Percentiles rank a stretch among this genome's conserved stretches.
These are phyloP conservation scores for Candida endomychidarum DNA, from an alignment of 805 yeast genomes.

Conservation along the genomic window DNA sequence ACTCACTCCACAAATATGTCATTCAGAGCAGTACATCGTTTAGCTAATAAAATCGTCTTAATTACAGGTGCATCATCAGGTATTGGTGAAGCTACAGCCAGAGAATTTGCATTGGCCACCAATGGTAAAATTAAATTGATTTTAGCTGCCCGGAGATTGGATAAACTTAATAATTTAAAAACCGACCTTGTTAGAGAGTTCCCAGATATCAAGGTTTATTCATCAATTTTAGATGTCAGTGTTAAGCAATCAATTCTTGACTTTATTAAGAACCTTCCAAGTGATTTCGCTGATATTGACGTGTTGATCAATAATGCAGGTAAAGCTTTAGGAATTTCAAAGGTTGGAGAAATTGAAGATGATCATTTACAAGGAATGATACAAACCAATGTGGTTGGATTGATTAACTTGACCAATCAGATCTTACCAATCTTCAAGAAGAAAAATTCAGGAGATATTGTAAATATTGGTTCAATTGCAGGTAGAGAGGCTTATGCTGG, in stretches of 20 bases:
- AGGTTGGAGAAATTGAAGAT: conserved; percentile 30
- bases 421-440: conserved; percentile 37
- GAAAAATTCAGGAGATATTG: conserved; percentile 36
- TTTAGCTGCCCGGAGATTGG: conserved; percentile 39
- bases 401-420: conserved; percentile 37
- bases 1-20: no score
- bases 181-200: conserved; percentile 23
- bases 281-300: conserved; percentile 36
- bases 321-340: conserved; percentile 35
- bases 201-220: conserved; percentile 28
- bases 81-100: conserved; percentile 44
- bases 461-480: conserved; percentile 39
- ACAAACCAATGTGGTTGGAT: conserved; percentile 37
- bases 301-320: conserved; percentile 42
- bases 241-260: conserved; percentile 25
- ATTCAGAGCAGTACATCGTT: conserved; percentile 38
- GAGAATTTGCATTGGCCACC: conserved; percentile 39
- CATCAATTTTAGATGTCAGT: conserved; percentile 34
- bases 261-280: conserved; percentile 30
- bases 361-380: conserved; percentile 38
- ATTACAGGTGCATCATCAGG: conserved; percentile 45
- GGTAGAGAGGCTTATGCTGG: conserved; percentile 41
- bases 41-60: conserved; percentile 36
- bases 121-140: conserved; percentile 37
- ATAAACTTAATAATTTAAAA: conserved; percentile 25